Base-by-base conservation (phyloP, 306 rosid species). In the Cucumis sativus region DNA sequence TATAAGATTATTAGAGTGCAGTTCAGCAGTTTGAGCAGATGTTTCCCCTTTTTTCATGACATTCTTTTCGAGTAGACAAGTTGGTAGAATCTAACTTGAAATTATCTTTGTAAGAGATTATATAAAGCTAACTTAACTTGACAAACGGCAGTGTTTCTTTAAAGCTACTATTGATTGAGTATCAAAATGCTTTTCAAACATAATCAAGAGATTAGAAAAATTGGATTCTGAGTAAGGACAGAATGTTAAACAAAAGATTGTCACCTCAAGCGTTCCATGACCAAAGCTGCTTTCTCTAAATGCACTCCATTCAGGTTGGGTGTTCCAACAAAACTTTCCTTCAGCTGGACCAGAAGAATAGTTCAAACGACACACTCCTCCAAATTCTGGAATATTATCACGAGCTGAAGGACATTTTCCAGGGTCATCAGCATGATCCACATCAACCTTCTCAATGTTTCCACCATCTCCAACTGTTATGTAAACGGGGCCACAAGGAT, bases 221-320 rank as follows among this genome's bases (percentile, higher is more conserved):
- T 33, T 16, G 45, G 3, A 40, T 63, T 33, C 7, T 11, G 7
- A 18, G 18, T 17, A 72, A 76, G 63, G 33, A 20, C 2, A 28
- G 41, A 40, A 68, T 21, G 33, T 20, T 45, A 68, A 68, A 68
- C 35, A 49, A 72, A 72, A 72, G 49, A 37, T 62, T 85, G 23
- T 43, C 7, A 91, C 98, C 98, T 93, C 96, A 62, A 93, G 89
- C 55, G 87, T 90, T 21, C 98, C 98, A 84, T 93, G 98, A 68
- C 98, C 98, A 83, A 93, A 91, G 91, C 96, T 93, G 86, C 97
- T 91, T 87, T 93, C 98, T 87, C 98, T 83, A 82, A 88, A 91
- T 16, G 97, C 98, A 82, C 97, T 93, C 97, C 97, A 91, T 16
- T 88, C 96, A 6, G 97, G 96, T 78, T 93, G 98, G 74, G 78